A percentile compares a stretch with the other conserved stretches of the same genome.
Conservation (phyloP, 2,329 filamentous ascomycete genomes). For the Aureobasidium sp. region DNA sequence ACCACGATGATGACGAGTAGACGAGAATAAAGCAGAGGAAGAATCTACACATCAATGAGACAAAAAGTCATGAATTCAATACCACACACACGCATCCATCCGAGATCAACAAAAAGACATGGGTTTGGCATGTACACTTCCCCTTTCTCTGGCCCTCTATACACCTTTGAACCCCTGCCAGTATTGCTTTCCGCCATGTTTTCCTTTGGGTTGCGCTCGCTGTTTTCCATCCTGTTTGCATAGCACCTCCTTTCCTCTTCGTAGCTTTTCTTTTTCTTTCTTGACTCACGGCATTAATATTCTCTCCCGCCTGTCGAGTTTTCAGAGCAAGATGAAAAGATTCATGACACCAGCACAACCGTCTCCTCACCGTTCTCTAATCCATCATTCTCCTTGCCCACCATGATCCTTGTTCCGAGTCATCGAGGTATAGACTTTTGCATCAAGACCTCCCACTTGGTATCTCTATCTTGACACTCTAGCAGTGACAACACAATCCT, state of each 20-base stretch:
- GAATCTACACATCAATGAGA: not conserved
- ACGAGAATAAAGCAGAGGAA: not conserved
- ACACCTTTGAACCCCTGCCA: not conserved
- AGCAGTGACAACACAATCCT: too few species aligned
- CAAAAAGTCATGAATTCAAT: slow-evolving; percentile 2
- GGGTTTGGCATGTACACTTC: not conserved
- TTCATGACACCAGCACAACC: not conserved
- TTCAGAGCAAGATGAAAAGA: not conserved
- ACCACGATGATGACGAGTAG: slow-evolving; percentile 41
- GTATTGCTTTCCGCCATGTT: not conserved
- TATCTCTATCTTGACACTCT: too few species aligned
- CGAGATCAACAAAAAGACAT: not conserved
- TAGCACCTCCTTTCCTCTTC: not conserved
- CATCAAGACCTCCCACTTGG: too few species aligned
- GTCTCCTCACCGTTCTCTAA: too few species aligned
- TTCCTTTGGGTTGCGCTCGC: not conserved
- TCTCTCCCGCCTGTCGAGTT: too few species aligned
- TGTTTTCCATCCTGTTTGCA: not conserved
- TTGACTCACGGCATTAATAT: too few species aligned
- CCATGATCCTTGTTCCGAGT: not conserved
- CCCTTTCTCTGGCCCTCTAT: not conserved
- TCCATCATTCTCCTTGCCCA: not conserved
- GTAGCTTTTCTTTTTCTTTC: not conserved
- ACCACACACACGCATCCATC: not conserved
- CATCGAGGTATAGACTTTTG: not conserved